Evolutionary conservation across 768 basidiomycete genomes (phyloP).

Genomic region (Serendipita sp.): DNA sequence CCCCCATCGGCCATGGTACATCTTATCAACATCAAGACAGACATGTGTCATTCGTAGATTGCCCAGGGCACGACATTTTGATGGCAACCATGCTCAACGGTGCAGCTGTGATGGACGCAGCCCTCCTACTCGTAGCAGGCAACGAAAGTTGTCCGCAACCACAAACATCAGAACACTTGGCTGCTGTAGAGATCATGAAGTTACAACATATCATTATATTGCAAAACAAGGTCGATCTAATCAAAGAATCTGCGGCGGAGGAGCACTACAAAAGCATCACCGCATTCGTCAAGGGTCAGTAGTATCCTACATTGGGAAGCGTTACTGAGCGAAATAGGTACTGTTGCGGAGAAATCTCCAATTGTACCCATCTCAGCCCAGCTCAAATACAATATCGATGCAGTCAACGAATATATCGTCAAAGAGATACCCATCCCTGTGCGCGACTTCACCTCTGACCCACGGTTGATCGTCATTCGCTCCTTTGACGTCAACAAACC

Average conservation of each 20-base stretch:
- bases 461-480: conserved; percentile 93
- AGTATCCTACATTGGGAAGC: neutral
- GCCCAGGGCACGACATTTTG: conserved; percentile 95
- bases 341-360: conserved; percentile 91
- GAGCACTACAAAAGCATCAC: conserved; percentile 94
- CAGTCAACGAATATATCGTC: conserved; percentile 96
- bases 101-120: conserved; percentile 99
- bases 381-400: conserved; percentile 97
- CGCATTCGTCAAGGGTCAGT: conserved; percentile 82
- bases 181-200: conserved; percentile 99
- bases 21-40: conserved; percentile 11
- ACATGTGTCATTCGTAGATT: conserved; percentile 98
- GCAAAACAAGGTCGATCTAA: conserved; percentile 97
- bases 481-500: conserved; percentile 99
- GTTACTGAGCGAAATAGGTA: conserved; percentile 37
- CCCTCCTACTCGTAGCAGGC: conserved; percentile 83
- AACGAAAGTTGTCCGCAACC: conserved; percentile 99
- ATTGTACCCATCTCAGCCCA: conserved; percentile 99
- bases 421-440: conserved; percentile 89
- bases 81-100: conserved; percentile 99
- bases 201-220: conserved; percentile 93
- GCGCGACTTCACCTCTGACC: conserved; percentile 82
- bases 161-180: conserved; percentile 95
- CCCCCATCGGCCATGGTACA: neutral
- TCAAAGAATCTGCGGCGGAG: conserved; percentile 83